Evolutionary conservation across 306 rosid genomes (phyloP).

Genomic region (Lathyrus sativus): DNA sequence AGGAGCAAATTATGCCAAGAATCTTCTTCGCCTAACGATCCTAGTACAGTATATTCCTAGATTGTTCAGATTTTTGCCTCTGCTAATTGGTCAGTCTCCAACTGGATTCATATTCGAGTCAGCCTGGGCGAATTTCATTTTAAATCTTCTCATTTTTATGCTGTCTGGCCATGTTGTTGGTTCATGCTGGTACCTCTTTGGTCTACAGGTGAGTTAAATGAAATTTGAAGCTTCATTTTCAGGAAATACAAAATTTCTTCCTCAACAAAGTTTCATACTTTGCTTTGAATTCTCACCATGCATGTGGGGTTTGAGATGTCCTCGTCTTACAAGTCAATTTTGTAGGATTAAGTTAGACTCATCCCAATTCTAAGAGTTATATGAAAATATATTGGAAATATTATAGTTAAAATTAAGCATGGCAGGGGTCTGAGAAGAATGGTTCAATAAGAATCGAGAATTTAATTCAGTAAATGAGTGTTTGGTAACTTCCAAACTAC

Average conservation of each 20-base stretch:
- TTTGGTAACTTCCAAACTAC: slow-evolving; percentile 21
- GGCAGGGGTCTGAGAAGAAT: neutral
- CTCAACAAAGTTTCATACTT: neutral
- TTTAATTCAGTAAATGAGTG: slow-evolving; percentile 30
- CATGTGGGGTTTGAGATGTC: neutral
- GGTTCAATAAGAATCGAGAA: neutral
- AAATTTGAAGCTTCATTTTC: slow-evolving; percentile 2
- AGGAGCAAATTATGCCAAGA: slow-evolving; percentile 73
- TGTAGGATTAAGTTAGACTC: neutral
- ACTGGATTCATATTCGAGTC: too few relatives aligned
- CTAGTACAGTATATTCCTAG: too few relatives aligned
- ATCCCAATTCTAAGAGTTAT: neutral
- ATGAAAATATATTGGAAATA: slow-evolving; percentile 1
- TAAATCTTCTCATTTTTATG: slow-evolving; percentile 25
- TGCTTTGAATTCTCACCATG: neutral
- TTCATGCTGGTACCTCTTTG: slow-evolving; percentile 79
- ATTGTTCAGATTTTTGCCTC: too few relatives aligned
- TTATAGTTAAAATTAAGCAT: neutral
- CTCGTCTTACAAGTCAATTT: neutral
- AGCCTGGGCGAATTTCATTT: too few relatives aligned
- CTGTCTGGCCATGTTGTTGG: slow-evolving; percentile 75
- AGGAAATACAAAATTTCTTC: slow-evolving; percentile 28
- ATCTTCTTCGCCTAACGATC: too few relatives aligned
- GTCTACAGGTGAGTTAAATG: slow-evolving; percentile 67
- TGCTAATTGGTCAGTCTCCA: too few relatives aligned